Evolutionary conservation across 306 rosid species (phyloP).

Genomic region (Leucaena leucocephala): DNA sequence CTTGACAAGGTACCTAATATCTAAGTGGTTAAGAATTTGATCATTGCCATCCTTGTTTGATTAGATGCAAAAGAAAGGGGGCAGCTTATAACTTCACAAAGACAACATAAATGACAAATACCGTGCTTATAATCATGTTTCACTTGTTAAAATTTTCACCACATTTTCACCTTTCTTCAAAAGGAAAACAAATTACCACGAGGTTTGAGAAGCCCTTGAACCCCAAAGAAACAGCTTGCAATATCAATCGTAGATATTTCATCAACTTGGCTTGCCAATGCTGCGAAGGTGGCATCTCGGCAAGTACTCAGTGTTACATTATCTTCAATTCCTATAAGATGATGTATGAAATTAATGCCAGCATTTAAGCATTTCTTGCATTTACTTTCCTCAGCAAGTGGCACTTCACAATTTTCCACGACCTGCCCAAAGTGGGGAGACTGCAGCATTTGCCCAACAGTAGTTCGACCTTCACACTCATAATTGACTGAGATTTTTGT

Average conservation of each 20-base stretch:
- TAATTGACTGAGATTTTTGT: slow-evolving; percentile 83
- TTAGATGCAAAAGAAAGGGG: slow-evolving; percentile 11
- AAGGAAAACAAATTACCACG: slow-evolving; percentile 50
- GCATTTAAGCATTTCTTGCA: slow-evolving; percentile 89
- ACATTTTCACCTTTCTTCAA: not conserved
- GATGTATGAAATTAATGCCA: slow-evolving; percentile 73
- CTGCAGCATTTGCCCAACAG: slow-evolving; percentile 76
- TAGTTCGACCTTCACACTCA: slow-evolving; percentile 79
- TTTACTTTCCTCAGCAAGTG: slow-evolving; percentile 65
- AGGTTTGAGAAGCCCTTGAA: slow-evolving; percentile 66
- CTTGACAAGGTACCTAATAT: not conserved
- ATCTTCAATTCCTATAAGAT: slow-evolving; percentile 62
- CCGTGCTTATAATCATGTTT: slow-evolving; percentile 18
- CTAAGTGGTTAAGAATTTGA: not conserved
- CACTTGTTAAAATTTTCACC: slow-evolving; percentile 5
- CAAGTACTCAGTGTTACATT: slow-evolving; percentile 84
- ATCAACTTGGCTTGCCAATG: slow-evolving; percentile 85
- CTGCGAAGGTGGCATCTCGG: slow-evolving; percentile 86
- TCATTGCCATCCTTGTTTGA: not conserved
- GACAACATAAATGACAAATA: not conserved
- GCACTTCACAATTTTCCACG: slow-evolving; percentile 57
- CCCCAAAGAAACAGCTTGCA: slow-evolving; percentile 92
- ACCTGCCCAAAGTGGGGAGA: slow-evolving; percentile 82
- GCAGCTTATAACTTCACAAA: slow-evolving; percentile 28
- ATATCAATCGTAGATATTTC: slow-evolving; percentile 60